Conservation (phyloP, 2,329 filamentous ascomycete species). For the Diplodia sapinea region DNA sequence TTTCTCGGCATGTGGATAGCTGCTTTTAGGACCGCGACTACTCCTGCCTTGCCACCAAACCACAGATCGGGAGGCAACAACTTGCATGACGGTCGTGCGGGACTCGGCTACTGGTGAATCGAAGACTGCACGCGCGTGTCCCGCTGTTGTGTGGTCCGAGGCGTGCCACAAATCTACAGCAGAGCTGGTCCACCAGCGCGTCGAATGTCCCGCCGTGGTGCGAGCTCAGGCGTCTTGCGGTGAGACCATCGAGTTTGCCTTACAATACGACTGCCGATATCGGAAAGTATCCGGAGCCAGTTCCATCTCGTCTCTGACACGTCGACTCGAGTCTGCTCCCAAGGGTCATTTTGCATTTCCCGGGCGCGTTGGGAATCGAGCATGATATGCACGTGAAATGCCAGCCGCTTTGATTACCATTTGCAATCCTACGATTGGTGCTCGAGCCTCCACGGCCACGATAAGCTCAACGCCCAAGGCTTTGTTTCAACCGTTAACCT, state of each 20-base stretch:
- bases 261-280: neutral
- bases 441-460: neutral
- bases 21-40: constrained; percentile 5
- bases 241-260: neutral
- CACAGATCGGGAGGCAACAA: neutral
- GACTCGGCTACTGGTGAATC: neutral
- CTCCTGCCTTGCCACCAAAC: constrained; percentile 16
- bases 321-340: neutral
- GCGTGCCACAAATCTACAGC: neutral
- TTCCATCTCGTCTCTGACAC: neutral
- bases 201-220: neutral
- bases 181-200: neutral
- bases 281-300: neutral
- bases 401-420: constrained; percentile 5
- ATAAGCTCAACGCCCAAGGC: constrained; percentile 5
- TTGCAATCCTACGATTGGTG: constrained; percentile 4
- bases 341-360: neutral
- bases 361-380: neutral
- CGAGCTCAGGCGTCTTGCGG: constrained; percentile 1
- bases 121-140: neutral
- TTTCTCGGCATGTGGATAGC: constrained; percentile 16
- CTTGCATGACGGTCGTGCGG: neutral
- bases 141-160: no score
- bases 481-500: constrained; percentile 21
- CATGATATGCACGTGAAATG: constrained; percentile 5